These are phyloP conservation scores for Gardenia jasminoides DNA, from an alignment of 257 asterid species.

Conservation along the genomic window DNA sequence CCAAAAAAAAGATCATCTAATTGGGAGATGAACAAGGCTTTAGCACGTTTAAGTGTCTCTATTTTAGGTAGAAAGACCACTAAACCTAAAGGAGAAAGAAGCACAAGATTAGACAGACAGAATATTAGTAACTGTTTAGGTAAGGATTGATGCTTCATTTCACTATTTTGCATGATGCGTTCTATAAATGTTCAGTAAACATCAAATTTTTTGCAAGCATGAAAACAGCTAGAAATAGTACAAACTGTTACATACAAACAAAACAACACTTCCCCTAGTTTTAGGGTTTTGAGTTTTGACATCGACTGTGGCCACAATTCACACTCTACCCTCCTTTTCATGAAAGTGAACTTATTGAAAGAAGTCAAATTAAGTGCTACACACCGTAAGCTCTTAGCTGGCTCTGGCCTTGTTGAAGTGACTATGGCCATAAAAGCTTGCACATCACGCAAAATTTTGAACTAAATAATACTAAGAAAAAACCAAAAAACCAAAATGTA, in stretches of 20 bases:
- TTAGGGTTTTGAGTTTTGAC: slow-evolving; percentile 2
- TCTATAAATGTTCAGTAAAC: too few relatives aligned
- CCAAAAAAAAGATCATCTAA: neutral
- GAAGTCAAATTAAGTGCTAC: neutral
- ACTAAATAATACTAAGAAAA: neutral
- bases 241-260: neutral
- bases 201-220: neutral
- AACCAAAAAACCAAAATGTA: neutral
- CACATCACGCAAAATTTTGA: neutral
- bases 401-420: slow-evolving; percentile 11
- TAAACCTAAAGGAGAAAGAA: neutral
- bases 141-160: too few relatives aligned
- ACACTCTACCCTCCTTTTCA: neutral
- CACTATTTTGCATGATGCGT: too few relatives aligned
- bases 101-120: neutral
- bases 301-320: neutral
- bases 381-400: slow-evolving; percentile 9
- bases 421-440: neutral
- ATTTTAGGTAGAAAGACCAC: neutral
- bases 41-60: too few relatives aligned
- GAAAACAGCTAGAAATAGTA: neutral
- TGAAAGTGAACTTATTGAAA: slow-evolving; percentile 12
- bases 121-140: too few relatives aligned
- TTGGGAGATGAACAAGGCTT: too few relatives aligned
- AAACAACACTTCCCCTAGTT: neutral